Conservation (phyloP, 2,329 filamentous ascomycete genomes). For the Scedosporium apiospermum region DNA sequence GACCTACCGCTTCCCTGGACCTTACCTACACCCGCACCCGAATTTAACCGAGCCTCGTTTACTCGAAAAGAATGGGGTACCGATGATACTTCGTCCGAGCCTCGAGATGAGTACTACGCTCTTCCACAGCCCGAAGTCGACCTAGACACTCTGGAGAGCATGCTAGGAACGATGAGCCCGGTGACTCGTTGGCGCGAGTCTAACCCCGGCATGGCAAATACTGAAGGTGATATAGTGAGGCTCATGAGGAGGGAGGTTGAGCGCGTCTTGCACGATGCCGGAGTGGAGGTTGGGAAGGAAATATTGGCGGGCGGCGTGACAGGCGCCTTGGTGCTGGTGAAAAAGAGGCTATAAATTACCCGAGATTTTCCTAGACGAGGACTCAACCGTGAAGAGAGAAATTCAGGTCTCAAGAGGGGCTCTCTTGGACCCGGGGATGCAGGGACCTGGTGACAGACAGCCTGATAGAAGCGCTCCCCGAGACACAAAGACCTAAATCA, state of each 20-base stretch:
- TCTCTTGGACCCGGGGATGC: too few relatives aligned
- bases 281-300: conserved; percentile 24
- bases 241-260: conserved; percentile 18
- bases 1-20: conserved; percentile 41
- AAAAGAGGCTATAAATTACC: conserved; percentile 13
- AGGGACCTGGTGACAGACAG: too few relatives aligned
- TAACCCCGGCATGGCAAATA: conserved; percentile 27
- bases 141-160: conserved; percentile 24
- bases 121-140: conserved; percentile 11
- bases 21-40: conserved; percentile 17
- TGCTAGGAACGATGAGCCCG: conserved; percentile 27
- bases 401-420: too few relatives aligned
- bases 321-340: conserved; percentile 20
- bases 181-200: conserved; percentile 35
- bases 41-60: conserved; percentile 30
- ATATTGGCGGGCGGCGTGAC: conserved; percentile 13
- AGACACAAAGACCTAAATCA: too few relatives aligned
- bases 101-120: neutral
- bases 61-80: conserved; percentile 32
- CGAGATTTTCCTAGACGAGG: too few relatives aligned
- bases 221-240: conserved; percentile 27
- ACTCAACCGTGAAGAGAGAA: too few relatives aligned
- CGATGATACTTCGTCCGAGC: conserved; percentile 19
- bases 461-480: too few relatives aligned
- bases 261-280: conserved; percentile 20